Evolutionary conservation across 1,284 basidiomycete species (phyloP).

Genomic region (Pulchroboletus neoregius): DNA sequence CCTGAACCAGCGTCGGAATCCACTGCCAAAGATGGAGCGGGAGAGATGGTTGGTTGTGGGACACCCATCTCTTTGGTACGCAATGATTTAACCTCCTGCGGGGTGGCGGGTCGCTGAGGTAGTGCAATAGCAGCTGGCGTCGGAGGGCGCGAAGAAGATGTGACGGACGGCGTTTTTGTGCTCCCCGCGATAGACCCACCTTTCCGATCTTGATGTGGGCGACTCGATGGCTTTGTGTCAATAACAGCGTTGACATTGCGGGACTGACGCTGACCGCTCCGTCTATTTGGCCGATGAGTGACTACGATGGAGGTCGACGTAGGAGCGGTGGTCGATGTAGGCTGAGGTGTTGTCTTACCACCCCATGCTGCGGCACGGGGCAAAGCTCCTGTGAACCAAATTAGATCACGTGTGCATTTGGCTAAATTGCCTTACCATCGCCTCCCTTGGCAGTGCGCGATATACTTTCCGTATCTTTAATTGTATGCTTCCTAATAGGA

Average conservation of each 20-base stretch:
- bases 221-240: conserved; percentile 38
- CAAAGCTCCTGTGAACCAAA: conserved; percentile 41
- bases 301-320: conserved; percentile 26
- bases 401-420: conserved; percentile 8
- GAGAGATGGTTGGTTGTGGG: conserved; percentile 44
- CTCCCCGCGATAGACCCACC: conserved; percentile 25
- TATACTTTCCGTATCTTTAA: conserved; percentile 78
- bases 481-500: conserved; percentile 70
- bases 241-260: conserved; percentile 33
- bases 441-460: conserved; percentile 51
- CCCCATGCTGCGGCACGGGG: conserved; percentile 87
- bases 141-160: conserved; percentile 62
- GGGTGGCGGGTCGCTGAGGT: conserved; percentile 46
- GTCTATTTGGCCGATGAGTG: conserved; percentile 38
- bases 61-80: conserved; percentile 39
- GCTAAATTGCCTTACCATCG: conserved; percentile 48
- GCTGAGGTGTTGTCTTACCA: conserved; percentile 42
- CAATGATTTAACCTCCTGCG: conserved; percentile 40
- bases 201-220: conserved; percentile 40
- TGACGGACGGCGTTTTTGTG: conserved; percentile 46
- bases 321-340: conserved; percentile 16
- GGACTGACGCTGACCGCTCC: conserved; percentile 40
- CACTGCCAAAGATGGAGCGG: conserved; percentile 44
- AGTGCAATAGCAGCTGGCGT: conserved; percentile 46
- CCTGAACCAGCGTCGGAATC: conserved; percentile 38